Conservation (phyloP, 129 eudicot species). For the Solidago caesia region DNA sequence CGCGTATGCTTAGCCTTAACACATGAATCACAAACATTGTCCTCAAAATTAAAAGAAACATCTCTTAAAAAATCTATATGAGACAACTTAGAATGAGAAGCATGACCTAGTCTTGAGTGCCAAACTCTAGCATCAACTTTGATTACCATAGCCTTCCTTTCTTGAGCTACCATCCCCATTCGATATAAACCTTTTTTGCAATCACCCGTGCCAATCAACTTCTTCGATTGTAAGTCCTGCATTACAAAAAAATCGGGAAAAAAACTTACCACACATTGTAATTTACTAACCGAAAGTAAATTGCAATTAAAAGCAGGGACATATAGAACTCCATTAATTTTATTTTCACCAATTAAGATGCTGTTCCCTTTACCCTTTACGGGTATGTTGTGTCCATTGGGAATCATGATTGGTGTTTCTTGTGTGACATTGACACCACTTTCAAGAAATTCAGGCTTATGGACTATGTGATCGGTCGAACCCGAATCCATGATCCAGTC, state of each 20-base stretch:
- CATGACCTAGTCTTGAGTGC: slow-evolving; percentile 6
- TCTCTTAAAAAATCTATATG: background rate
- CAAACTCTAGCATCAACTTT: background rate
- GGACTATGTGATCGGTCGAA: background rate
- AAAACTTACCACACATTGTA: no score
- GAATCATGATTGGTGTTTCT: background rate
- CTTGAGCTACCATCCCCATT: background rate
- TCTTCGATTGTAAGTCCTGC: background rate
- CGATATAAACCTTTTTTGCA: background rate
- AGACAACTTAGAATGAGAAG: background rate
- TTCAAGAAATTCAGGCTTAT: background rate
- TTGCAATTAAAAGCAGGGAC: no score
- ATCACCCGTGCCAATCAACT: background rate
- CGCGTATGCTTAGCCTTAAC: no score
- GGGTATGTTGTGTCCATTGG: background rate
- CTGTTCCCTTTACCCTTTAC: background rate
- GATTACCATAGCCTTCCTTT: background rate
- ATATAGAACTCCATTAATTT: no score
- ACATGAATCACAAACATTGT: no score
- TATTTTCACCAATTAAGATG: no score
- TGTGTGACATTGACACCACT: background rate
- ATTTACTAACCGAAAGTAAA: no score
- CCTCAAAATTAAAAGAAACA: background rate
- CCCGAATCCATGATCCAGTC: background rate
- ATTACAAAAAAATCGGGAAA: no score